Evolutionary conservation across 2,329 filamentous ascomycete genomes (phyloP).

Genomic region (Trichophyton simii): DNA sequence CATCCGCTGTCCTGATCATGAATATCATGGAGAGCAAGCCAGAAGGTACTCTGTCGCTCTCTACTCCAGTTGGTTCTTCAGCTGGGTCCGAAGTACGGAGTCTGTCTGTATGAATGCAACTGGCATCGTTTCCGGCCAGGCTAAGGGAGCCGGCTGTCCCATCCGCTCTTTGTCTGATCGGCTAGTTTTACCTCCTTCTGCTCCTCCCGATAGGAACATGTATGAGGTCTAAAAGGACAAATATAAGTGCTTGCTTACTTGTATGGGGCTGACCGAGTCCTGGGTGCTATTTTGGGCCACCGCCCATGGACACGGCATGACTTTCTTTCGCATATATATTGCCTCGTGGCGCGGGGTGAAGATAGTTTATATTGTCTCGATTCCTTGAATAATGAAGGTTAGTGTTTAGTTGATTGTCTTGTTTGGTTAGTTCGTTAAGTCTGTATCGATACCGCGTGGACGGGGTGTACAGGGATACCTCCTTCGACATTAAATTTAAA

Average conservation of each 20-base stretch:
- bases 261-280: neutral
- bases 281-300: neutral
- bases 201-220: too few species aligned
- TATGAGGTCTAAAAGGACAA: too few species aligned
- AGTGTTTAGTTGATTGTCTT: too few species aligned
- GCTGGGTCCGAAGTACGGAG: too few species aligned
- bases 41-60: neutral
- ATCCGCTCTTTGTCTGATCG: neutral
- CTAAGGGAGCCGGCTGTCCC: neutral
- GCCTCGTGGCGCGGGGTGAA: neutral
- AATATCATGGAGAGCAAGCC: neutral
- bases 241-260: neutral
- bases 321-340: neutral
- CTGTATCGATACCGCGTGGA: neutral
- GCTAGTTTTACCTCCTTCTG: too few species aligned
- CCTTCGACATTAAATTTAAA: too few species aligned
- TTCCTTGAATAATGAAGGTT: neutral
- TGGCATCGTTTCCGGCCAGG: neutral
- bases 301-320: too few species aligned
- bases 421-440: neutral
- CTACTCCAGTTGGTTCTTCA: too few species aligned
- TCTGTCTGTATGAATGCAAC: neutral
- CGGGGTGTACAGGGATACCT: too few species aligned
- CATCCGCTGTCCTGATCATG: neutral
- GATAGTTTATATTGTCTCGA: neutral